Conservation (phyloP, 1,284 basidiomycete species). For the Puccinia polysora region DNA sequence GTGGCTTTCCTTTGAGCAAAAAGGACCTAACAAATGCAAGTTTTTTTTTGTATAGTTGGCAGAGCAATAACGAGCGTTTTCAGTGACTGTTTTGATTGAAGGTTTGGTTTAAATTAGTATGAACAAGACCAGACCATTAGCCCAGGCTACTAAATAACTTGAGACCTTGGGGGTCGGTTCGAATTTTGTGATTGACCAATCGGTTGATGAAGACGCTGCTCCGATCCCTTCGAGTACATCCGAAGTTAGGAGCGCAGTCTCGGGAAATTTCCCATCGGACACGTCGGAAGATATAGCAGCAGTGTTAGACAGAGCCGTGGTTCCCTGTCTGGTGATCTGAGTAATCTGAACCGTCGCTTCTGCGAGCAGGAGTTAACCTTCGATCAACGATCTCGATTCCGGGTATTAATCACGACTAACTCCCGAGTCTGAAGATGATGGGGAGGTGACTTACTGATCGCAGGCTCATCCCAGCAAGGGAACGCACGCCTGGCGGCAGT, state of each 20-base stretch:
- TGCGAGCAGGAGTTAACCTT: background rate
- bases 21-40: constrained; percentile 17
- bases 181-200: constrained; percentile 53
- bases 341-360: constrained; percentile 42
- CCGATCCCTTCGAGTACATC: constrained; percentile 33
- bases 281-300: constrained; percentile 31
- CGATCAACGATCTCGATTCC: too few species aligned
- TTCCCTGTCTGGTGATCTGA: constrained; percentile 34
- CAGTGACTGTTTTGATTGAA: too few species aligned
- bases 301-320: constrained; percentile 39
- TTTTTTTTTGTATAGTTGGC: too few species aligned
- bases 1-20: constrained; percentile 35
- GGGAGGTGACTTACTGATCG: constrained; percentile 59
- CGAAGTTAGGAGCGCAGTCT: constrained; percentile 13
- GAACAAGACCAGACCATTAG: constrained; percentile 63
- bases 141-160: constrained; percentile 84
- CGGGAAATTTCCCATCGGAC: constrained; percentile 33
- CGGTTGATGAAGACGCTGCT: constrained; percentile 45
- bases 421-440: too few species aligned
- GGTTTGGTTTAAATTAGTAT: background rate
- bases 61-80: too few species aligned
- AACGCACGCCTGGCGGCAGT: constrained; percentile 67
- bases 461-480: constrained; percentile 82
- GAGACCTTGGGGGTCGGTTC: constrained; percentile 62
- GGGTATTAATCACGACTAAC: too few species aligned